Evolutionary conservation across 1,139 yeast genomes (phyloP).

Genomic region (Taphrina flavorubra): DNA sequence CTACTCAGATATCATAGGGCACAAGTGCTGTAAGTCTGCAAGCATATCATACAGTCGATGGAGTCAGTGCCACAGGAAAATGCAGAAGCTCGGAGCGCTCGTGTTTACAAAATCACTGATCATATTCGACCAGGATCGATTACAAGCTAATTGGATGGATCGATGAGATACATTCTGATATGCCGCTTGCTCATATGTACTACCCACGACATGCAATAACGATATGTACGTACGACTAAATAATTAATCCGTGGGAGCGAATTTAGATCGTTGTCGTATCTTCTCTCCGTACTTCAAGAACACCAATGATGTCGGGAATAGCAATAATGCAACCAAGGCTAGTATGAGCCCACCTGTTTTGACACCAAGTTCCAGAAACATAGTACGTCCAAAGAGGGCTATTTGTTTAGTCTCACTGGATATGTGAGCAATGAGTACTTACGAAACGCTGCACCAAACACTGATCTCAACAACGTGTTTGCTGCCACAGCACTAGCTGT

Average conservation of each 20-base stretch:
- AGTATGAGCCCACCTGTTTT: constrained; percentile 18
- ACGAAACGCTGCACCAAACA: constrained; percentile 67
- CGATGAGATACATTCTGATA: too few species aligned
- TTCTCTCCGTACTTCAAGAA: constrained; percentile 33
- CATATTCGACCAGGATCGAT: background rate
- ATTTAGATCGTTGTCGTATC: constrained; percentile 19
- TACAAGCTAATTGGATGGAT: background rate
- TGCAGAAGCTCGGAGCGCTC: constrained; percentile 2
- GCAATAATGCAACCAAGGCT: constrained; percentile 16
- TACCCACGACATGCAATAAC: too few species aligned
- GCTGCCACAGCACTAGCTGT: constrained; percentile 77
- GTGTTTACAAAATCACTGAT: background rate
- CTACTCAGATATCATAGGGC: too few species aligned
- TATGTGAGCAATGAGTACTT: background rate
- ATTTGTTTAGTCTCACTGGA: background rate
- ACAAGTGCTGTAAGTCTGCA: too few species aligned
- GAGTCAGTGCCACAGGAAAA: background rate
- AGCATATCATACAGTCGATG: background rate
- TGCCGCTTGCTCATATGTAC: too few species aligned
- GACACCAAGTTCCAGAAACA: constrained; percentile 26
- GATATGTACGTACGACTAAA: background rate
- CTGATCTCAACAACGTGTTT: constrained; percentile 65
- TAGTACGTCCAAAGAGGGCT: constrained; percentile 35
- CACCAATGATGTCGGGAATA: constrained; percentile 26
- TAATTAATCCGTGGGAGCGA: constrained; percentile 24